These are phyloP conservation scores for Exidia glandulosa DNA, from an alignment of 768 basidiomycete genomes.

Conservation along the genomic window DNA sequence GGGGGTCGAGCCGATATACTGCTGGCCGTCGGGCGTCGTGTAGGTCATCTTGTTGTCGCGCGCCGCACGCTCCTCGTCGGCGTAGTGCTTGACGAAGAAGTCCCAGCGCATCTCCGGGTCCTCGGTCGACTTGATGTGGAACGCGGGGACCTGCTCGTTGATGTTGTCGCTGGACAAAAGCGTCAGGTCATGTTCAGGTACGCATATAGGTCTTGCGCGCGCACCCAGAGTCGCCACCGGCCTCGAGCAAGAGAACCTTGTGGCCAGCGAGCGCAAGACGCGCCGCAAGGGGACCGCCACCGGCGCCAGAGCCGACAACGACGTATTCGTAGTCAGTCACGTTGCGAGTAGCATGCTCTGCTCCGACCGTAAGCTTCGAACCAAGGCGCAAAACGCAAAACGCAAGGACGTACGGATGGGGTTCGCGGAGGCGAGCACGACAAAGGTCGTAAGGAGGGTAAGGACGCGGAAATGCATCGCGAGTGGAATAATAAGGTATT, in stretches of 20 bases:
- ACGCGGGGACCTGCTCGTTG: background rate
- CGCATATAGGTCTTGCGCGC: too few relatives aligned
- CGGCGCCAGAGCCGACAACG: background rate
- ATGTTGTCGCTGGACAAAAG: too few relatives aligned
- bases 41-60: background rate
- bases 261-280: background rate
- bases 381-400: too few relatives aligned
- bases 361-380: too few relatives aligned
- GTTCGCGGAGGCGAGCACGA: too few relatives aligned
- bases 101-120: background rate
- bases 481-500: too few relatives aligned
- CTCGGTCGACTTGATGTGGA: background rate
- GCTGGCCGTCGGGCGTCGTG: background rate
- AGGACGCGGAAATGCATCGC: too few relatives aligned
- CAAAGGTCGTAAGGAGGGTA: too few relatives aligned
- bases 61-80: background rate
- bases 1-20: background rate
- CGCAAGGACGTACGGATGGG: too few relatives aligned
- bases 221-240: background rate
- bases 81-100: background rate
- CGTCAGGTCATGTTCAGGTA: too few relatives aligned
- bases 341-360: too few relatives aligned
- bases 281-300: background rate
- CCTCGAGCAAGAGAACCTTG: background rate
- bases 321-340: background rate